Evolutionary conservation across 352 stramenopile species (phyloP).

Genomic region (Pythium aristosporum): DNA sequence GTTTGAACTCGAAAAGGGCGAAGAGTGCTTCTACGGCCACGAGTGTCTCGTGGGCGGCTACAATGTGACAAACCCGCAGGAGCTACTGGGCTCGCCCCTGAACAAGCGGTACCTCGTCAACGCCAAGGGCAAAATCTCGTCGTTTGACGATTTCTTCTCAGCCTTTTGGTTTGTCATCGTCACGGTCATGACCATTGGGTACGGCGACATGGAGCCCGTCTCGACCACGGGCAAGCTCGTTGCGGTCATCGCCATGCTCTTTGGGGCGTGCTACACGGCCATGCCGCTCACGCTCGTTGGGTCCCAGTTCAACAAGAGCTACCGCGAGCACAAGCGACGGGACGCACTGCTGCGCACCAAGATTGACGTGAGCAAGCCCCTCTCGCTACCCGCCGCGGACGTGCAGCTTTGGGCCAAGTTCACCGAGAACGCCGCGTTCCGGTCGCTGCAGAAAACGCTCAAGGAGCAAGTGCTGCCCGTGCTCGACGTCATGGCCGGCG

Average conservation of each 20-base stretch:
- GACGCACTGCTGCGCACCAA: constrained; percentile 72
- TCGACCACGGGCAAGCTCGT: constrained; percentile 69
- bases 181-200: constrained; percentile 68
- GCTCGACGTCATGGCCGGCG: constrained; percentile 45
- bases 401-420: constrained; percentile 54
- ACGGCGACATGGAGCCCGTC: constrained; percentile 76
- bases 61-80: constrained; percentile 57
- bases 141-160: constrained; percentile 81
- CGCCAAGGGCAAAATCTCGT: constrained; percentile 60
- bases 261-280: constrained; percentile 77
- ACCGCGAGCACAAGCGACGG: constrained; percentile 73
- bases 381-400: constrained; percentile 43
- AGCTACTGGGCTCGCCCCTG: constrained; percentile 47
- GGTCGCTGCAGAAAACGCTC: constrained; percentile 38
- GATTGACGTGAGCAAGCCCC: constrained; percentile 66
- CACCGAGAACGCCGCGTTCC: constrained; percentile 47
- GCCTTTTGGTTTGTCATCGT: constrained; percentile 87
- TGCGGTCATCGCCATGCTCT: constrained; percentile 76
- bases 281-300: constrained; percentile 80
- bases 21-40: constrained; percentile 73
- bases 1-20: constrained; percentile 76
- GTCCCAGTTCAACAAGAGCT: constrained; percentile 83
- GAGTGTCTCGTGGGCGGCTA: constrained; percentile 56
- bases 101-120: constrained; percentile 77
- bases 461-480: constrained; percentile 40